Evolutionary conservation across 768 basidiomycete genomes (phyloP), one percentile per base, ranked within the genome.

Genomic region (Boletellus sp.): DNA sequence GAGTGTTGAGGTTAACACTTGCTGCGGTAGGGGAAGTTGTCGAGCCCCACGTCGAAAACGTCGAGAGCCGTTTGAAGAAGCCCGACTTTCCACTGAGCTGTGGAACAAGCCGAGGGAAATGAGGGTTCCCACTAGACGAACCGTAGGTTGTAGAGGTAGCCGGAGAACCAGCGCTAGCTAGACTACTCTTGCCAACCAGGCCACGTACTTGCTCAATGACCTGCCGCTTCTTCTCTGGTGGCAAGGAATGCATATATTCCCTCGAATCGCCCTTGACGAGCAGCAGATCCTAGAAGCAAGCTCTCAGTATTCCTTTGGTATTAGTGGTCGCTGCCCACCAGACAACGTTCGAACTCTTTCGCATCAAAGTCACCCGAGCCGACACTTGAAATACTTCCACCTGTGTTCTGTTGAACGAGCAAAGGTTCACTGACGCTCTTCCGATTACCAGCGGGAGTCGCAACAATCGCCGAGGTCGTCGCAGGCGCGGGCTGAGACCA

Each of bases 361-460:
- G 56, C 48, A 51, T 80, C 77, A 12, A 58, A 20, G 41, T 79
- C 77, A 8, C 47, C 22, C 4, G 44, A 54, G 19, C 26, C 48
- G 28, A 56, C 63, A 17, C 72, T 71, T 16, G 55, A 59, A 23
- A 59, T 28, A 32, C 58, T 62, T 20, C 66, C 71, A 4, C 72
- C 70, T 13, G 68, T 70, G 41, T 72, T 64, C 38, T 77, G 76
- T 37, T 81, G 74, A 13, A 85, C 66, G 6, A 83, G 74, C 26
- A 72, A 76, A 1, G 87, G 89, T 50, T 87, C 88, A 63, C 88
- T 90, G 46, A 89, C 83, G 50, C 75, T 84, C 68, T 78, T 83
- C 56, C 79, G 73, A 50, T 72, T 74, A 36, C 72, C 72, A 0
- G 66, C 53, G 8, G 70, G 47, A 4, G 65, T 58, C 3, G 66